Conservation (phyloP, 495 filamentous ascomycete genomes). For the Rhizodiscina lignyota region DNA sequence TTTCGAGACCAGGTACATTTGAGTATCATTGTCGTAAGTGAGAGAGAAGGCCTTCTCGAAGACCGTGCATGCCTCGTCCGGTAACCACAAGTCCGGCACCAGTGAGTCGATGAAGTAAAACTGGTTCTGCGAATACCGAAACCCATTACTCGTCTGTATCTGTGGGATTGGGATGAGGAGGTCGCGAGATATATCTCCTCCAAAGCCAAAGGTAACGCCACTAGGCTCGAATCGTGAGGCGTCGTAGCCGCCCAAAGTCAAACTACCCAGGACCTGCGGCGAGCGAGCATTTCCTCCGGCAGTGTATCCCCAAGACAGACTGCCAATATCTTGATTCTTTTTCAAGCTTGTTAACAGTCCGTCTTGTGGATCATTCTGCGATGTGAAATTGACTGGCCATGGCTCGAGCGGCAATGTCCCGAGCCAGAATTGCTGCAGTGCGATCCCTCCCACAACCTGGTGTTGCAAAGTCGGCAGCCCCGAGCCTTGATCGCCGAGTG, state of each 20-base stretch:
- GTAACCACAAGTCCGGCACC: constrained; percentile 20
- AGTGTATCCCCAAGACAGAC: constrained; percentile 19
- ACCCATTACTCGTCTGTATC: constrained; percentile 10
- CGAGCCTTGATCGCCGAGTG: constrained; percentile 13
- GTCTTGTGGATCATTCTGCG: constrained; percentile 12
- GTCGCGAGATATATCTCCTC: constrained; percentile 13
- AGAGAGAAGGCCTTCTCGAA: constrained; percentile 21
- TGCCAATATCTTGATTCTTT: constrained; percentile 16
- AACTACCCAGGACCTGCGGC: constrained; percentile 14
- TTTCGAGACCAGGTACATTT: constrained; percentile 19
- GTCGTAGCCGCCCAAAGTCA: constrained; percentile 23
- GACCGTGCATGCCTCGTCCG: constrained; percentile 12
- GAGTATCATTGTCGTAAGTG: constrained; percentile 13
- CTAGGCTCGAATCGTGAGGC: constrained; percentile 12
- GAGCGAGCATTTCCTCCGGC: constrained; percentile 16
- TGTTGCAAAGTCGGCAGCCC: constrained; percentile 13
- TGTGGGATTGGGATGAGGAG: constrained; percentile 16
- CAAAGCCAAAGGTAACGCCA: constrained; percentile 13
- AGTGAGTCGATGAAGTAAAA: constrained; percentile 13
- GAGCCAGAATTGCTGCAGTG: constrained; percentile 16
- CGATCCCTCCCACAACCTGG: constrained; percentile 15
- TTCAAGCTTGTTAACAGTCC: constrained; percentile 16
- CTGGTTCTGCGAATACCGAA: constrained; percentile 12
- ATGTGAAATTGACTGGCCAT: constrained; percentile 20
- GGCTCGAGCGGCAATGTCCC: constrained; percentile 19